Evolutionary conservation across 345 rosid species (phyloP), one percentile per base, ranked within the genome.

Genomic region (Acer negundo): DNA sequence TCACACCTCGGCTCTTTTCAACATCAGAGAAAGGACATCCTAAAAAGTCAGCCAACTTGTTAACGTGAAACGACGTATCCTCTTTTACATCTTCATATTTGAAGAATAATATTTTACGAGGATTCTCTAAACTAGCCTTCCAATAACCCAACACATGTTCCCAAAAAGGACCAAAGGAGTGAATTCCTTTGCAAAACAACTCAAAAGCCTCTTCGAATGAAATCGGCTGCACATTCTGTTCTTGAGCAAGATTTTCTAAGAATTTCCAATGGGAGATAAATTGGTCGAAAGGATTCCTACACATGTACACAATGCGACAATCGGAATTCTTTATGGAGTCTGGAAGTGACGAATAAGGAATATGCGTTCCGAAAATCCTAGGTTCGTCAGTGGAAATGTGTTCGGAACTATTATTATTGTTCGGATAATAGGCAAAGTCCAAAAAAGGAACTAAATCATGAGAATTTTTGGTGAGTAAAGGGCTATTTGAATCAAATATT

Each of bases 11-110:
- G 44, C 44, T 40, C 44, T 40, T 40, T 40, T 86, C 85, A 76
- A 67, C 62, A 16, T 49, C 16, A 0, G 61, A 63, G 38, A 86
- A 86, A 10, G 80, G 81, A 49, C 62, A 75, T 0, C 87, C 85
- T 83, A 85, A 78, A 59, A 84, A 84, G 67, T 73, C 77, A 0
- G 84, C 81, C 71, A 81, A 72, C 9, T 7, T 79, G 74, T 79
- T 79, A 16, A 84, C 26, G n/a, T 74, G 49, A 10, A 6, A 40
- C 0, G 0, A 4, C 19, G 83, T 68, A 7, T 84, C 73, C 1
- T 13, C 46, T 46, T 74, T 79, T 76, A 77, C 9, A 7, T 82
- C 81, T 79, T 84, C 85, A 6, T 77, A 84, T 51, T 62, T 82
- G 42, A 83, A 11, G 38, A 84, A 77, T 46, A 77, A 22, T 22